Base-by-base conservation (phyloP, 768 basidiomycete species). In the Leucocoprinus sp. region DNA sequence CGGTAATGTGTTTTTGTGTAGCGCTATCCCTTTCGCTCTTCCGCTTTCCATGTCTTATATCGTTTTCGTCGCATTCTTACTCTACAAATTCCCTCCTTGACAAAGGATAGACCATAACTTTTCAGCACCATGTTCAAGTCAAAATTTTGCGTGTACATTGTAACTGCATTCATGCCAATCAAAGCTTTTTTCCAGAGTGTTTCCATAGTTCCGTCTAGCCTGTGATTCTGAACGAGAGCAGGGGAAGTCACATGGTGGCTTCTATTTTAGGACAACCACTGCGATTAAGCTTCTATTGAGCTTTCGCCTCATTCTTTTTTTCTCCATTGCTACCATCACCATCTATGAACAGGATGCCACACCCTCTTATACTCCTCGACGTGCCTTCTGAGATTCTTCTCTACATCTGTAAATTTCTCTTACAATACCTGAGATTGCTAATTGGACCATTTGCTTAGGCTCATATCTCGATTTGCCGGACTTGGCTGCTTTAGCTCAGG, bases 391-490 rank as follows among this genome's bases (percentile, higher is more conserved):
- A 85, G 59, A 63, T 75, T 26, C 49, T 78, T 21, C 67, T 84
- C 36, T 64, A 79, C 52, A 81, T 84, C 23, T 63, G 81, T 81
- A 52, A 48, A 55, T 34, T 34, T 29, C 15, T 42, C 8, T 42
- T 26, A 12, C 27, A 27, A 22, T 31, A 37, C 11, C 15, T 26
- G 22, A 42, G 23, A 41, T 44, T 36, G 28, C 15, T 46, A 8
- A 48, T 17, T 31, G 36, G 18, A 22, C 44, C 17, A 36, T 37
- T 34, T 37, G 17, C 19, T 2, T 46, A 85, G 84, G 83, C 36
- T 78, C 80, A 0, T 87, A 75, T 58, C 68, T 88, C 44, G 85
- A 87, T 60, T 60, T 86, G 5, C 84, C 85, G 0, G 85, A 88
- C 56, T 71, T 86, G 37, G 72, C 72, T 37, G 55, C 67, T 1